Conservation (phyloP, 805 yeast species). For the Hanseniaspora taiwanica region DNA sequence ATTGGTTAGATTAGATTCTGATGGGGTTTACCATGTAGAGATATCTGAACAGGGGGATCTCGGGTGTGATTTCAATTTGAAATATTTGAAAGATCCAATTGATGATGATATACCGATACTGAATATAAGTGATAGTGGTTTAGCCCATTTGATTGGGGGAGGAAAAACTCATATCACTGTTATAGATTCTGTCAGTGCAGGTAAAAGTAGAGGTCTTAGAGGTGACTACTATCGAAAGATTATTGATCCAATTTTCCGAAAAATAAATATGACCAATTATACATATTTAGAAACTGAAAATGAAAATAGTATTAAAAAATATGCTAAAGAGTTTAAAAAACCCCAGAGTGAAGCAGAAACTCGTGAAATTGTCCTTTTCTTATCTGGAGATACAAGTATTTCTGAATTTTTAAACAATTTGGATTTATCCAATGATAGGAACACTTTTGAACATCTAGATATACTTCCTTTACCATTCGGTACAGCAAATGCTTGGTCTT, state of each 20-base stretch:
- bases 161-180: slow-evolving; percentile 14
- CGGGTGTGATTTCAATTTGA: too few relatives aligned
- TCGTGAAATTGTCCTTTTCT: slow-evolving; percentile 29
- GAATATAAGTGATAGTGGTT: too few relatives aligned
- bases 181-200: slow-evolving; percentile 26
- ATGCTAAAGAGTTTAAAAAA: slow-evolving; percentile 22
- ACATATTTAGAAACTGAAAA: slow-evolving; percentile 32
- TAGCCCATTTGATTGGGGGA: background rate
- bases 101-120: too few relatives aligned
- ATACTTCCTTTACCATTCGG: slow-evolving; percentile 52
- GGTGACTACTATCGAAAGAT: slow-evolving; percentile 30
- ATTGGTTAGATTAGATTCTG: too few relatives aligned
- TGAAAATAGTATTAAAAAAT: slow-evolving; percentile 26
- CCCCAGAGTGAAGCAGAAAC: background rate
- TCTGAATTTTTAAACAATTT: slow-evolving; percentile 58
- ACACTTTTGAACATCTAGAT: slow-evolving; percentile 7
- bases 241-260: slow-evolving; percentile 34
- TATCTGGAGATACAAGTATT: slow-evolving; percentile 82
- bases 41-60: too few relatives aligned
- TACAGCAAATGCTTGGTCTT: slow-evolving; percentile 71
- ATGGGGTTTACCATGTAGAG: too few relatives aligned
- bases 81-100: too few relatives aligned
- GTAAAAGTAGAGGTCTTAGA: slow-evolving; percentile 21
- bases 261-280: slow-evolving; percentile 12
- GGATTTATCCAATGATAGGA: slow-evolving; percentile 5